These are phyloP conservation scores for Amanita jacksonii DNA, from an alignment of 768 basidiomycete genomes.

Conservation along the genomic window DNA sequence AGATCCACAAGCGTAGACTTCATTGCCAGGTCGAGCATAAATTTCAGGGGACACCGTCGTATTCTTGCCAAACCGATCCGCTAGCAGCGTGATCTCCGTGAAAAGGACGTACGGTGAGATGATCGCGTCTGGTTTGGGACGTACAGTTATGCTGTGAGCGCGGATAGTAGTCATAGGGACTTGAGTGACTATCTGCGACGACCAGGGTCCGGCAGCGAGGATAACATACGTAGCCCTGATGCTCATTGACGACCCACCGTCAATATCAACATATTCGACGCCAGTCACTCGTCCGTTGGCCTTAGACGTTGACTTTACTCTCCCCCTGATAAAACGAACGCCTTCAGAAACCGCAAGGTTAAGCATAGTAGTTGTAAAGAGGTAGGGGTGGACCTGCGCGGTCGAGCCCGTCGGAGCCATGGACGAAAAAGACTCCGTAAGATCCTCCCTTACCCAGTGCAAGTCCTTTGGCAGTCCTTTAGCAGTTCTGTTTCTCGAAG, in stretches of 20 bases:
- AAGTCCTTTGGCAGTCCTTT: slow-evolving; percentile 42
- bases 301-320: slow-evolving; percentile 33
- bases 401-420: slow-evolving; percentile 52
- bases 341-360: slow-evolving; percentile 50
- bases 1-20: slow-evolving; percentile 72
- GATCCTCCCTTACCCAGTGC: slow-evolving; percentile 42
- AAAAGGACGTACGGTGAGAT: slow-evolving; percentile 78
- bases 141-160: slow-evolving; percentile 66
- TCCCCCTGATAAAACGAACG: slow-evolving; percentile 36
- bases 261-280: slow-evolving; percentile 32
- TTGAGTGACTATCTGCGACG: slow-evolving; percentile 43
- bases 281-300: slow-evolving; percentile 34
- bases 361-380: slow-evolving; percentile 67
- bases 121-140: slow-evolving; percentile 28
- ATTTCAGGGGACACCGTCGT: slow-evolving; percentile 49
- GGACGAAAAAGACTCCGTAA: slow-evolving; percentile 51
- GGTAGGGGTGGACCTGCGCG: slow-evolving; percentile 70
- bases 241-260: slow-evolving; percentile 18
- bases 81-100: slow-evolving; percentile 60
- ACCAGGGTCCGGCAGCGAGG: slow-evolving; percentile 85
- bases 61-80: slow-evolving; percentile 7
- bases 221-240: slow-evolving; percentile 61
- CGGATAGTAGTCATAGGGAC: slow-evolving; percentile 57
- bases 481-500: slow-evolving; percentile 14
- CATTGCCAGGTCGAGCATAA: slow-evolving; percentile 59